Base-by-base conservation (phyloP, 768 basidiomycete genomes). In the Pisolithus microcarpus region DNA sequence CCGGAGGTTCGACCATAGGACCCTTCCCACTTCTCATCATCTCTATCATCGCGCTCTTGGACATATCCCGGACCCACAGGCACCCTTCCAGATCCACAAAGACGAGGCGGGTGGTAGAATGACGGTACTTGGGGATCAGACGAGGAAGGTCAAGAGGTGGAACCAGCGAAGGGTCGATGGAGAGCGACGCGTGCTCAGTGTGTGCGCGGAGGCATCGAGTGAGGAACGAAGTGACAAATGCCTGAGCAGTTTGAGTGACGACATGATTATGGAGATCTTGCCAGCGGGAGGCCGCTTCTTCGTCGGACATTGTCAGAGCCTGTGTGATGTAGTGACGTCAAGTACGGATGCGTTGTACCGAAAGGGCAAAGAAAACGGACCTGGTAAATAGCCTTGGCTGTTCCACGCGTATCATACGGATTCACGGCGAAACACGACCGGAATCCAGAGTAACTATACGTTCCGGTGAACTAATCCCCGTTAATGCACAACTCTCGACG, bases 211-310 rank as follows among this genome's bases (percentile, higher is more conserved):
- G 61, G 58, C 80, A 82, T 15, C 89, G 79, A 5, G 77, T 83
- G 55, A 91, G 77, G 79, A 91, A 91, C 4, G 81, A 77, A 3
- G 76, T 86, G 38, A 85, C 84, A 64, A 91, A 93, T 0, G 85
- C 75, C 59, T 93, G 91, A 0, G 91, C 89, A 0, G 86, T 91
- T 63, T 93, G 91, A 0, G 87, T 87, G 11, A 81, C 81, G 46
- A 93, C 91, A 56, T 93, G 91, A 54, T 79, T 81, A 64, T 92
- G 87, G 0, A 93, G 72, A 52, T 93, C 91, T 75, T 84, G 80
- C 90, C 90, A 92, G 5, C 89, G 81, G 10, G 79, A 78, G 18
- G 66, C 62, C 0, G 85, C 84, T 62, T 92, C 89, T 3, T 82
- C 80, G 23, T 83, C 79, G 44, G 67, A 69, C 89, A 92, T 92